Base-by-base conservation (phyloP, 176 grass and related monocot genomes). In the Tuctoria greenei region DNA sequence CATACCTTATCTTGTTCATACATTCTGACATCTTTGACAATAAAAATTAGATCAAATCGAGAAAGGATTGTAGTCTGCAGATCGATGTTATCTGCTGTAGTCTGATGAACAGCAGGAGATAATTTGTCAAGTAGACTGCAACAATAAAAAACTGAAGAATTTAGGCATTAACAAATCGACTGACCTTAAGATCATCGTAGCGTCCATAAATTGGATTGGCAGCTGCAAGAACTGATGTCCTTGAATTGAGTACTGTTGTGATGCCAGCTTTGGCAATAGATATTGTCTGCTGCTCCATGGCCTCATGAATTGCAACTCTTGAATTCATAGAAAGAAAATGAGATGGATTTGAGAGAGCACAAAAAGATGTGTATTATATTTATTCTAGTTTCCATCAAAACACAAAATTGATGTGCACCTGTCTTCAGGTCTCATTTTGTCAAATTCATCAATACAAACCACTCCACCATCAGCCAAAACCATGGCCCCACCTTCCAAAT, bases 371-470 rank as follows among this genome's bases (percentile, higher is more conserved):
- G 1, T 10, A 7, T 0, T 20, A 49, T 68, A 41, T 28, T 74
- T n/a, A 52, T 47, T 83, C 0, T 17, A 39, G 25, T 52, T 63
- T 18, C 1, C 10, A 69, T 3, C 0, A 79, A 51, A 55, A 66
- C 5, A 0, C 7, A 52, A 77, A 63, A 38, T 16, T 57, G 3
- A 56, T 68, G 15, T 18, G 41, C 86, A 95, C 91, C 95, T 89
- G 68, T 99, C 95, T 92, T 99, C 95, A 71, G 95, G 80, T 67
- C 95, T 92, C 95, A 99, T 99, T 84, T 99, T 99, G 75, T 99
- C 95, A 85, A 99, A 99, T 60, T 95, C 95, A 67, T 99, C 91
- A 36, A 99, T 99, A 64, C 95, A 99, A 61, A 95, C 95, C 31
- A 99, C 95, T 82, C 95, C 95, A 52, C 95, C 91, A 74, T 99